Evolutionary conservation across 306 rosid genomes (phyloP), one percentile per base, ranked within the genome.

Genomic region (Malus sylvestris): DNA sequence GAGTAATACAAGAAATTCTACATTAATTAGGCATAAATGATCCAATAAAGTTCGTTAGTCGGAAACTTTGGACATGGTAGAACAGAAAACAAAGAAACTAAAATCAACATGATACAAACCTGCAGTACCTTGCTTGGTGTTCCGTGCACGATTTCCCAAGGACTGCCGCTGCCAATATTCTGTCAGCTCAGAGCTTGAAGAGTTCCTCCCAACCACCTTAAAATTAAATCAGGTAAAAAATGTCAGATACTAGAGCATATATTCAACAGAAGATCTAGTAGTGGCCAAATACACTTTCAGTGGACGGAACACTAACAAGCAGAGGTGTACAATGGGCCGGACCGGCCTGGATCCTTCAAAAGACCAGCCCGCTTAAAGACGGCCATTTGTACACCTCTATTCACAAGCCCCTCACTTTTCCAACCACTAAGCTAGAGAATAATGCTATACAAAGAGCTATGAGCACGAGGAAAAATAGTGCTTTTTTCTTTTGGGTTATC

Each of bases 131-230:
- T 85, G 83, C 67, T 73, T 82, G 76, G 71, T 55, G 76, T 75
- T 75, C 79, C 66, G 72, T 79, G 84, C 67, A 65, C 84, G 84
- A 79, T 74, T 83, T 76, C 74, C 80, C 23, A 68, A 68, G 73
- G 78, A 55, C 27, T 77, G 85, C 61, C 69, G 82, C 53, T 49
- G 83, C 87, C 85, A 85, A 74, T 81, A 78, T 27, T 70, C 85
- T 30, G 66, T 49, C 46, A 64, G 66, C 71, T 68, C 86, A 74
- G 85, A 79, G 29, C 60, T 69, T 30, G 79, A 71, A 8, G 83
- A 80, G 70, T 71, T 80, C 49, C 76, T 80, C 52, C 82, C 83
- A 1, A 49, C 82, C 71, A 55, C 83, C 91, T 87, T 70, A 9
- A 74, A 82, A 75, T 72, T 4, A 74, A 82, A 75, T 49, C 35